Conservation (phyloP, 2,329 filamentous ascomycete genomes). For the Metarhizium guizhouense region DNA sequence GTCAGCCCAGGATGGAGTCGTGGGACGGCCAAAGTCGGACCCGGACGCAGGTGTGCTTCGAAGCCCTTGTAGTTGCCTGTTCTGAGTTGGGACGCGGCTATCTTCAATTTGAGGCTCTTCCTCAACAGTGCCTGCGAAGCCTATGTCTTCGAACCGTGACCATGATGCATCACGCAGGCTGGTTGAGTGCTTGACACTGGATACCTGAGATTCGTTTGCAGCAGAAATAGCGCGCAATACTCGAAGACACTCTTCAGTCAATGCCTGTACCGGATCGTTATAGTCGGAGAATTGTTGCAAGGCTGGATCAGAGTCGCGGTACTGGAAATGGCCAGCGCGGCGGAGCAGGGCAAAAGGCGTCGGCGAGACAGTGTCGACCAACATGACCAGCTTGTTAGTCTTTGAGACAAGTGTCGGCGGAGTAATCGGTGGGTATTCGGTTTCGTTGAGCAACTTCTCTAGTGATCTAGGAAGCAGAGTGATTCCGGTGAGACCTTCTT, state of each 20-base stretch:
- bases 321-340: slow-evolving; percentile 90
- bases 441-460: slow-evolving; percentile 82
- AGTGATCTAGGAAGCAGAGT: slow-evolving; percentile 82
- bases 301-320: slow-evolving; percentile 78
- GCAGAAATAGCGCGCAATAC: slow-evolving; percentile 84
- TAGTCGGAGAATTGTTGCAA: slow-evolving; percentile 79
- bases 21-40: slow-evolving; percentile 68
- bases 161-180: slow-evolving; percentile 79
- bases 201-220: slow-evolving; percentile 75
- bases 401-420: slow-evolving; percentile 68
- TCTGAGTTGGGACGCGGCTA: slow-evolving; percentile 45
- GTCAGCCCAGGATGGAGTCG: slow-evolving; percentile 96
- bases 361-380: slow-evolving; percentile 88
- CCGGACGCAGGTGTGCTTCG: slow-evolving; percentile 59
- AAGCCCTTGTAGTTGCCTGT: slow-evolving; percentile 38
- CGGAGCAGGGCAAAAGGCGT: slow-evolving; percentile 88
- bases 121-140: slow-evolving; percentile 70
- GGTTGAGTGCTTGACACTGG: slow-evolving; percentile 61
- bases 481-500: slow-evolving; percentile 67
- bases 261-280: slow-evolving; percentile 76
- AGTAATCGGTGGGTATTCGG: slow-evolving; percentile 82
- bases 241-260: slow-evolving; percentile 90
- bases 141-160: slow-evolving; percentile 94
- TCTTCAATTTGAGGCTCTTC: slow-evolving; percentile 47
- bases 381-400: slow-evolving; percentile 90